These are phyloP conservation scores for Plasmodium chabaudi DNA, from an alignment of 169 alveolate genomes.

Conservation along the genomic window DNA sequence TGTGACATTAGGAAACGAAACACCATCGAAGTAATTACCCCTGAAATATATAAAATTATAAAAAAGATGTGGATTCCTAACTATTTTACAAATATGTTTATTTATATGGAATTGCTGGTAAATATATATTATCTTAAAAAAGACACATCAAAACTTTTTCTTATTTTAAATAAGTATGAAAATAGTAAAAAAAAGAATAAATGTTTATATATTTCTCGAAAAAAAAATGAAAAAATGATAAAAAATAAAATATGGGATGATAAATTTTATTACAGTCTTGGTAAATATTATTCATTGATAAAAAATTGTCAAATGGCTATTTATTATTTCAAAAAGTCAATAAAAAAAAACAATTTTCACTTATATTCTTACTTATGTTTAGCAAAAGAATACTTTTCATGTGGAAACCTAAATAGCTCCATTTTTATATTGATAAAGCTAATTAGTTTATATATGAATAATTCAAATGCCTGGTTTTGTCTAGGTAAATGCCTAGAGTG, in stretches of 20 bases:
- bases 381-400: constrained; percentile 58
- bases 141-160: constrained; percentile 1
- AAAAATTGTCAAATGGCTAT: constrained; percentile 16
- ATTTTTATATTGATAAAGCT: constrained; percentile 16
- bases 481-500: constrained; percentile 43
- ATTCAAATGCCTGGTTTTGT: constrained; percentile 65
- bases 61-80: constrained; percentile 24
- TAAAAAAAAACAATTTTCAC: constrained; percentile 19
- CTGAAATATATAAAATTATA: constrained; percentile 5
- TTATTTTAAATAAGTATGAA: background rate
- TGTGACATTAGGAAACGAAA: no score
- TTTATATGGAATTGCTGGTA: constrained; percentile 39
- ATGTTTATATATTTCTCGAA: no score
- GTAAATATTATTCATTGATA: constrained; percentile 36
- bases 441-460: constrained; percentile 36
- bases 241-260: constrained; percentile 3
- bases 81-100: constrained; percentile 30
- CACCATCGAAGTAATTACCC: no score
- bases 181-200: constrained; percentile 10
- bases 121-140: constrained; percentile 35
- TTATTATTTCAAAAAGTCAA: constrained; percentile 33
- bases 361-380: constrained; percentile 28
- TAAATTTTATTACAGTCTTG: constrained; percentile 19
- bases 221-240: background rate
- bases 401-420: constrained; percentile 34